Evolutionary conservation across 2,329 filamentous ascomycete genomes (phyloP), one percentile per base, ranked within the genome.

Genomic region (Fusarium paranaense): DNA sequence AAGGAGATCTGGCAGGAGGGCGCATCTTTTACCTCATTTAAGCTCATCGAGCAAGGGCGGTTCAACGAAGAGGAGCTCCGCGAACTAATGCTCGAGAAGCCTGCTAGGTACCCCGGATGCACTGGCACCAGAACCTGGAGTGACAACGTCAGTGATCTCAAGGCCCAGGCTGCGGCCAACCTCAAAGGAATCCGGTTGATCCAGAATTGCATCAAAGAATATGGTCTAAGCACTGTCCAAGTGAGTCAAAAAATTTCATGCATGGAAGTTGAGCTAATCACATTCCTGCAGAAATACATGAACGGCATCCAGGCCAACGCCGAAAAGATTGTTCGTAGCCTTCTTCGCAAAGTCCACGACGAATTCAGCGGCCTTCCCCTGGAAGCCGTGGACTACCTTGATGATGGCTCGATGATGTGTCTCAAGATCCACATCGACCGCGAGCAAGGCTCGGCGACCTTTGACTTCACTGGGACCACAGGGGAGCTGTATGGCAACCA

Each of bases 71-170:
- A 93, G 78, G 88, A 92, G 7, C 92, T 95, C 60, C 90, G 88
- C 0, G 90, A 95, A 72, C 83, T 94, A 0, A 85, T 96, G 62
- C 86, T 91, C 32, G 16, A 56, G 16, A 92, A 94, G 73, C 94
- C 94, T 0, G 91, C 93, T 0, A 87, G 92, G 76, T 90, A 93
- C 72, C 89, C 91, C 1, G 94, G 92, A 0, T 95, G 93, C 81
- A 92, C 91, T 64, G 94, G 94, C 2, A 94, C 94, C 2, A 86
- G 94, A 54, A 95, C 93, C 80, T 85, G 95, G 1, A 90, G 89
- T 13, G 94, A 96, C 80, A 95, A 95, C 78, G 86, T 96, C 72
- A 95, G 94, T 56, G 94, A 96, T 78, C 85, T 96, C 25, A 94
- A 95, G 80, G 94, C 94, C 0, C 94, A 95, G 79, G 91, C 16